A percentile compares a stretch with the other conserved stretches of the same genome.
phyloP scores from a whole-genome alignment of 495 filamentous ascomycete species.

The Penicillium paxilli region DNA sequence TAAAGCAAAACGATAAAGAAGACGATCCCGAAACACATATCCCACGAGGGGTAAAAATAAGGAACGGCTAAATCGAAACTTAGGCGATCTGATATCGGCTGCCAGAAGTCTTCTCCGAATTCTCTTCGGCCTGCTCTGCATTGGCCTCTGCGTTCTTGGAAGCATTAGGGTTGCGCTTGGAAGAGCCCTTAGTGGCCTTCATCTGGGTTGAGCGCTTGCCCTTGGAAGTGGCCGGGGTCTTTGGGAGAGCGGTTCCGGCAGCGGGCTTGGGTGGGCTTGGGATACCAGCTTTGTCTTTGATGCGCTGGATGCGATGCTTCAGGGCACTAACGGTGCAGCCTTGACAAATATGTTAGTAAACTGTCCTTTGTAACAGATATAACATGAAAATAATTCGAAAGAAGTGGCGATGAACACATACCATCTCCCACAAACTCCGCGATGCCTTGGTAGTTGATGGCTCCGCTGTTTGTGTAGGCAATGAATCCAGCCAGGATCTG shows the following conservation, averaged over 20 bases:
- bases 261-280: neutral
- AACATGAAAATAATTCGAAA: neutral
- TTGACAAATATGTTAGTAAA: neutral
- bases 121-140: neutral
- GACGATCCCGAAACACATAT: too few relatives aligned
- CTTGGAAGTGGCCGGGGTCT: neutral
- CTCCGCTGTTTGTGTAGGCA: neutral
- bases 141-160: neutral
- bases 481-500: conserved; percentile 9
- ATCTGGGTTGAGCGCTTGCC: neutral
- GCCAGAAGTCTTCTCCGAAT: too few relatives aligned
- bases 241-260: neutral
- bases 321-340: conserved; percentile 9
- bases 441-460: conserved; percentile 1
- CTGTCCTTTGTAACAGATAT: neutral
- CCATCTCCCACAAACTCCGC: conserved; percentile 4
- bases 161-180: neutral
- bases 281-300: conserved; percentile 3
- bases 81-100: too few relatives aligned
- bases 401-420: neutral
- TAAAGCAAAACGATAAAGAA: too few relatives aligned
- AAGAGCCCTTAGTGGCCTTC: neutral
- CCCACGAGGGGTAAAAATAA: too few relatives aligned
- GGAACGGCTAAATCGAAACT: too few relatives aligned
- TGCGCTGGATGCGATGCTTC: conserved; percentile 11